These are phyloP conservation scores for Mycena indigotica DNA, from an alignment of 768 basidiomycete genomes.

Conservation along the genomic window DNA sequence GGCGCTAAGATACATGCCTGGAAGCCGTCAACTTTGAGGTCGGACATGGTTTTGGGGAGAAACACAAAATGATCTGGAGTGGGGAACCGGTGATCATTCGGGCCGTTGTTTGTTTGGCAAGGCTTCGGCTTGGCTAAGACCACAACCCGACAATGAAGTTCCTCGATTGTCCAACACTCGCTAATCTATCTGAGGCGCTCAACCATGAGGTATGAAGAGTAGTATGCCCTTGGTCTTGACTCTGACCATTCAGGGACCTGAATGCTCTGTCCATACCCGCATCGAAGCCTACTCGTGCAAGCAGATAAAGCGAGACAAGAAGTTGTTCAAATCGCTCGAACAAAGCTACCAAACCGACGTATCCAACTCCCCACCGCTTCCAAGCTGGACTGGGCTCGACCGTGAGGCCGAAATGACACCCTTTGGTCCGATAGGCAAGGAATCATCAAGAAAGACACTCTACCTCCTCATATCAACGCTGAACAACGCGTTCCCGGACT, in stretches of 20 bases:
- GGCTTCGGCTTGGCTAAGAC: no score
- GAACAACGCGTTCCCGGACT: conserved; percentile 96
- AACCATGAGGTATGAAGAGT: conserved; percentile 20
- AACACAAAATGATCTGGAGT: no score
- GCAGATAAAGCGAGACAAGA: conserved; percentile 95
- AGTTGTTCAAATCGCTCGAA: conserved; percentile 91
- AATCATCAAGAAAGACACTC: conserved; percentile 84
- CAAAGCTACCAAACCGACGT: conserved; percentile 80
- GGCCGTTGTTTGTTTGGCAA: neutral
- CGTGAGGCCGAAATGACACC: conserved; percentile 77
- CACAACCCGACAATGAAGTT: conserved; percentile 88
- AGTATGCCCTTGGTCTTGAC: neutral
- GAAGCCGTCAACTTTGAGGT: conserved; percentile 76
- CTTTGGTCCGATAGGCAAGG: conserved; percentile 89
- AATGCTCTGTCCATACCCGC: conserved; percentile 87
- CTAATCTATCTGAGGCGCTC: conserved; percentile 66
- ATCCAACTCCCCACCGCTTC: conserved; percentile 82
- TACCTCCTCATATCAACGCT: conserved; percentile 96
- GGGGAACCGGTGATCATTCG: neutral
- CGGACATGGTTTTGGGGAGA: conserved; percentile 52
- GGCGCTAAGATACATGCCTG: conserved; percentile 44
- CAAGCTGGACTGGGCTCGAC: conserved; percentile 74
- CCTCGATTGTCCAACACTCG: conserved; percentile 81
- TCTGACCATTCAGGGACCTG: conserved; percentile 61
- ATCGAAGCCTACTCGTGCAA: conserved; percentile 99